A percentile compares a stretch with the other conserved stretches of the same genome.
Evolutionary conservation across 106 monocot genomes (phyloP).

Genomic region (Iris macrosiphon): DNA sequence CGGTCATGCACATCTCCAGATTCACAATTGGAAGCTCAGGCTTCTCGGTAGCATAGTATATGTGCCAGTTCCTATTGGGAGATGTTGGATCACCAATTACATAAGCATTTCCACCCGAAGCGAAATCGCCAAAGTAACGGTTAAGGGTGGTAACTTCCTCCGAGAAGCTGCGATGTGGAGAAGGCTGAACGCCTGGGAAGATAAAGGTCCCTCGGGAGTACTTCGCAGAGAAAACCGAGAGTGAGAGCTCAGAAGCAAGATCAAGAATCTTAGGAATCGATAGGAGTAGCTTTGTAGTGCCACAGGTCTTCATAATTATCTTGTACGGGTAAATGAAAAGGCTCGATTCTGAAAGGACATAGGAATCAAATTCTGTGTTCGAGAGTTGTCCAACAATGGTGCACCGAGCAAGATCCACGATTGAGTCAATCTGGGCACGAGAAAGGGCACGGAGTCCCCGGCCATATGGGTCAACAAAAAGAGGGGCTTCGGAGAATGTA

Average conservation of each 20-base stretch:
- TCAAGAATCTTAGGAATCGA: constrained; percentile 7
- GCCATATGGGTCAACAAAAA: constrained; percentile 41
- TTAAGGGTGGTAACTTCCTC: constrained; percentile 9
- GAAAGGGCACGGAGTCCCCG: constrained; percentile 51
- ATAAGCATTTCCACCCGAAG: constrained; percentile 15
- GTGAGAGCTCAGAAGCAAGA: constrained; percentile 7
- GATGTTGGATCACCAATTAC: constrained; percentile 9
- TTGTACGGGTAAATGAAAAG: constrained; percentile 13
- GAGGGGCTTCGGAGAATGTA: constrained; percentile 41
- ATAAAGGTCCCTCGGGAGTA: constrained; percentile 11
- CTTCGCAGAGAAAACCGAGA: background rate
- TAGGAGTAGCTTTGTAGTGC: constrained; percentile 8
- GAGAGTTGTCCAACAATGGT: constrained; percentile 64
- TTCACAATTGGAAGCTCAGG: constrained; percentile 16
- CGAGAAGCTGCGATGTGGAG: constrained; percentile 16
- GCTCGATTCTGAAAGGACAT: background rate
- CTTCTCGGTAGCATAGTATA: constrained; percentile 18
- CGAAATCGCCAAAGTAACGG: constrained; percentile 5
- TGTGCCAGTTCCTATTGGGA: constrained; percentile 25
- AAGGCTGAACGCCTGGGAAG: constrained; percentile 7
- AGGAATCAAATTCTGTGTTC: constrained; percentile 33
- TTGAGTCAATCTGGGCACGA: constrained; percentile 46
- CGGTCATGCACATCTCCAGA: constrained; percentile 38
- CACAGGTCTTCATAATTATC: constrained; percentile 17
- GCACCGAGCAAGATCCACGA: constrained; percentile 57